A percentile compares a stretch with the other conserved stretches of the same genome.
Evolutionary conservation across 2,329 filamentous ascomycete species (phyloP).

Genomic region (Cercospora zeae-maydis): DNA sequence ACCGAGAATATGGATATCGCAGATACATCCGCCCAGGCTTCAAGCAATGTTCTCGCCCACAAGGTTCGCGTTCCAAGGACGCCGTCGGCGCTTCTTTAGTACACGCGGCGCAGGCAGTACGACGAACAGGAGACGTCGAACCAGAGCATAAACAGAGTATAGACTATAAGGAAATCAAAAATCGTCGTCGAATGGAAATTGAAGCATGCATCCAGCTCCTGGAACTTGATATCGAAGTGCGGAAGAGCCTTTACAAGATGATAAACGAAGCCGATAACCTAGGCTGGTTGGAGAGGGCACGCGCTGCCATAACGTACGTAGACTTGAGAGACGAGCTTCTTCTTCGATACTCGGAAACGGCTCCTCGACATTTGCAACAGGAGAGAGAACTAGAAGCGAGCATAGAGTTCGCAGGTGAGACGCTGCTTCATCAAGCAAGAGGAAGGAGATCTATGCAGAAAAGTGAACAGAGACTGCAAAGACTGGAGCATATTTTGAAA

Average conservation of each 20-base stretch:
- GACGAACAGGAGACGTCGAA: neutral
- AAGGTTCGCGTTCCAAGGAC: neutral
- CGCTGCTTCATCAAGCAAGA: neutral
- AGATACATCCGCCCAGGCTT: slow-evolving; percentile 7
- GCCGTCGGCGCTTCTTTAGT: neutral
- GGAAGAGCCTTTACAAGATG: neutral
- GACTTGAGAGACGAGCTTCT: neutral
- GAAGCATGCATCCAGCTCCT: neutral
- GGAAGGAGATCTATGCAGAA: neutral
- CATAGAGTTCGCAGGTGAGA: neutral
- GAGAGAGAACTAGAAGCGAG: neutral
- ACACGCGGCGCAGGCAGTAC: neutral
- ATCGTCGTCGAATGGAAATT: neutral
- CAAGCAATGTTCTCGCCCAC: slow-evolving; percentile 3
- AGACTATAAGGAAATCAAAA: slow-evolving; percentile 2
- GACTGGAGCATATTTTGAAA: neutral
- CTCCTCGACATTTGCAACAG: neutral
- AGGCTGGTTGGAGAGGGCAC: neutral
- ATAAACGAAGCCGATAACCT: neutral
- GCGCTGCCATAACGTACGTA: neutral
- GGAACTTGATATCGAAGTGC: neutral
- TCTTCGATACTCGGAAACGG: neutral
- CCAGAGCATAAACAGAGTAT: neutral
- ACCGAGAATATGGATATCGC: neutral
- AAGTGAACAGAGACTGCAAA: neutral